These are phyloP conservation scores for Trypethelium eluteriae DNA, from an alignment of 495 filamentous ascomycete species.

Conservation along the genomic window DNA sequence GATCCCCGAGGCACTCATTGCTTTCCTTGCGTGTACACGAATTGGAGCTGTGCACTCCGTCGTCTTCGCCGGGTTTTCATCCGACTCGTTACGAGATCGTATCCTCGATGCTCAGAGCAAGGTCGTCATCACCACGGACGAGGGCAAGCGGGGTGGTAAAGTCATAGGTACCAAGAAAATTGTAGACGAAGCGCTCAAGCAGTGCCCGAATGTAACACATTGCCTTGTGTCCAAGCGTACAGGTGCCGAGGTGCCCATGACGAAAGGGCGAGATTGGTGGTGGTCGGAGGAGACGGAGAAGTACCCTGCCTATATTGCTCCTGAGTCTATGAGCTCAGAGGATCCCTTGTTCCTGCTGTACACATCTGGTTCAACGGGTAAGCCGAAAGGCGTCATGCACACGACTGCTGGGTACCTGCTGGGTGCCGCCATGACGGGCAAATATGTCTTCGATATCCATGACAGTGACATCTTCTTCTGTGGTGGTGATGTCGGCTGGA, in stretches of 20 bases:
- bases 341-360: constrained; percentile 97
- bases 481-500: constrained; percentile 98
- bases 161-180: constrained; percentile 98
- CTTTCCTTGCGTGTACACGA: constrained; percentile 82
- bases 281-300: constrained; percentile 98
- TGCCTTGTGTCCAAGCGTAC: constrained; percentile 93
- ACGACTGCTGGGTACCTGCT: constrained; percentile 91
- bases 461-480: constrained; percentile 91
- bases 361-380: constrained; percentile 94
- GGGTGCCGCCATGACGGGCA: constrained; percentile 86
- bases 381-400: constrained; percentile 99
- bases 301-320: constrained; percentile 82
- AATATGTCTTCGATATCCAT: constrained; percentile 98
- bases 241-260: constrained; percentile 86
- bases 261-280: constrained; percentile 82
- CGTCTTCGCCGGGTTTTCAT: constrained; percentile 96
- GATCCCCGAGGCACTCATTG: constrained; percentile 91
- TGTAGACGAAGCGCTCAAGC: constrained; percentile 94
- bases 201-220: constrained; percentile 83
- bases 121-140: constrained; percentile 92
- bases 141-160: constrained; percentile 97
- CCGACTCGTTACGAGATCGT: constrained; percentile 92
- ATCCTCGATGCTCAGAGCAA: constrained; percentile 83
- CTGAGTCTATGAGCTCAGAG: constrained; percentile 81
- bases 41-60: constrained; percentile 98